Conservation (phyloP, 1,139 yeast species). For the Debaryomycetaceae sp. region DNA sequence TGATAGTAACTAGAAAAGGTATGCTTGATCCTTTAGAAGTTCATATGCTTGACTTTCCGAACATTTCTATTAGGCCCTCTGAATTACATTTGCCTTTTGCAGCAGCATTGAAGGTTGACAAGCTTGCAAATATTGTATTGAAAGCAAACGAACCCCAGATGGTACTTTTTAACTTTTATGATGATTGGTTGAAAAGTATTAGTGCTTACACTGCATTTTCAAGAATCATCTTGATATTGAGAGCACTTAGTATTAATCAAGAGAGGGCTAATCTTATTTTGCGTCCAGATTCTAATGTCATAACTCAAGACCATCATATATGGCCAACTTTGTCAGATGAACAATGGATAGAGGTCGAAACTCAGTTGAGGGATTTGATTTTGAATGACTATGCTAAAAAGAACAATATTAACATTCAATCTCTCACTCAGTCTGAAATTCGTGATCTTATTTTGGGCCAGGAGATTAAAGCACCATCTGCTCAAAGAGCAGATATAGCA, state of each 20-base stretch:
- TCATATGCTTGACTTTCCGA: constrained; percentile 95
- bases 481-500: constrained; percentile 71
- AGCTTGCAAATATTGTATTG: constrained; percentile 72
- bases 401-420: constrained; percentile 79
- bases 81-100: constrained; percentile 89
- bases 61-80: constrained; percentile 83
- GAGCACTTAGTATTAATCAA: constrained; percentile 76
- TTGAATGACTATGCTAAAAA: constrained; percentile 81
- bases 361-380: constrained; percentile 83
- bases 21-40: constrained; percentile 94
- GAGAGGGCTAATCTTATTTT: constrained; percentile 76
- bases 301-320: constrained; percentile 74
- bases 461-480: constrained; percentile 87
- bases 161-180: constrained; percentile 87
- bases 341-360: constrained; percentile 90
- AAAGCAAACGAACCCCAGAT: constrained; percentile 91
- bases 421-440: constrained; percentile 90
- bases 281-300: constrained; percentile 68
- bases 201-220: constrained; percentile 95
- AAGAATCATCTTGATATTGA: constrained; percentile 70
- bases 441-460: constrained; percentile 94
- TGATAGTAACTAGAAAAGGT: constrained; percentile 87
- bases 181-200: constrained; percentile 84
- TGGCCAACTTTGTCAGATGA: constrained; percentile 92
- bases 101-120: constrained; percentile 79